Percentiles rank a stretch among this genome's conserved stretches.
Conservation (phyloP, 148 eudicot genomes). For the Heliamphora exappendiculata region DNA sequence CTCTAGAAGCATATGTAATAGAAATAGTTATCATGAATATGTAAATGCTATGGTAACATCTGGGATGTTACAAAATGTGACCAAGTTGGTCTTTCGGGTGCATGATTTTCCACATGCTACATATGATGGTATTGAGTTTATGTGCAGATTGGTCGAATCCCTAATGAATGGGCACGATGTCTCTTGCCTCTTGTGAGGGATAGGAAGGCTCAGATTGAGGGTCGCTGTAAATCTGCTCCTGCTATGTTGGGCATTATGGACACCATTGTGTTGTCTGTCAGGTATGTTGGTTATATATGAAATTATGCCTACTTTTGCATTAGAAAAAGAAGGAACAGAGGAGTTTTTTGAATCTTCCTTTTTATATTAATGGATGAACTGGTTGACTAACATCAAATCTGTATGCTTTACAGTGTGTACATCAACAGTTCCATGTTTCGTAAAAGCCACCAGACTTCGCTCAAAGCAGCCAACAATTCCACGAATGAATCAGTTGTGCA, state of each 20-base stretch:
- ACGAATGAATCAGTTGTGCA: slow-evolving; percentile 64
- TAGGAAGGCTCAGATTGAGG: slow-evolving; percentile 61
- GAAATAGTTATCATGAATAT: no score
- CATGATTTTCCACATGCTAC: neutral
- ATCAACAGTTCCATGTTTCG: slow-evolving; percentile 75
- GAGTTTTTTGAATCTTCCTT: neutral
- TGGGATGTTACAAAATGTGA: neutral
- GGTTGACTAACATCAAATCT: neutral
- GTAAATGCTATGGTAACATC: no score
- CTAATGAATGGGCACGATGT: slow-evolving; percentile 96
- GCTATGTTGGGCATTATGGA: slow-evolving; percentile 75
- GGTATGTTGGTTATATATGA: slow-evolving; percentile 32
- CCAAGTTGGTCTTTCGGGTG: neutral
- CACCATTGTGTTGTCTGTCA: slow-evolving; percentile 58
- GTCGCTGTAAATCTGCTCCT: slow-evolving; percentile 81
- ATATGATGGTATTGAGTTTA: neutral
- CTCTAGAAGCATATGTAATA: no score
- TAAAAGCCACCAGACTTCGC: slow-evolving; percentile 56
- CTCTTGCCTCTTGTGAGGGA: slow-evolving; percentile 83
- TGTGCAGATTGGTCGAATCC: slow-evolving; percentile 87
- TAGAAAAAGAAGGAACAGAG: neutral
- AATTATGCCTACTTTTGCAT: neutral
- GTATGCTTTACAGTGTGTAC: slow-evolving; percentile 48
- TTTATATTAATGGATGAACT: neutral
- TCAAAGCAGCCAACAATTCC: slow-evolving; percentile 50